Conservation (phyloP, 1,139 yeast genomes). For the Scheffersomyces parashehatae region DNA sequence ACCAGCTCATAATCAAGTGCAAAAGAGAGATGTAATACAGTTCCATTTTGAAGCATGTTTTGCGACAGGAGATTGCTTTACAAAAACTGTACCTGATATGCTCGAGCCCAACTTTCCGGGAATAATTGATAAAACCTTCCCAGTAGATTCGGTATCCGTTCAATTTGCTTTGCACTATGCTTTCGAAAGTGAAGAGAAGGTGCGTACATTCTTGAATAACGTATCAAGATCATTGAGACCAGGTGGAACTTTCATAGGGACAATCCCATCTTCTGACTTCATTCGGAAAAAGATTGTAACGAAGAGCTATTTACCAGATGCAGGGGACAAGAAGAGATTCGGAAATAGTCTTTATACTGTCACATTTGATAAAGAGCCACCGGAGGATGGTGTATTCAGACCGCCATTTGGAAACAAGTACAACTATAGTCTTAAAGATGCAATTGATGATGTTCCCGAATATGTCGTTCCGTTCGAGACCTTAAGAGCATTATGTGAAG, state of each 20-base stretch:
- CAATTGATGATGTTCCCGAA: conserved; percentile 95
- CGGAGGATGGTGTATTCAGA: conserved; percentile 67
- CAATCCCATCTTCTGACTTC: conserved; percentile 90
- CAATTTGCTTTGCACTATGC: conserved; percentile 96
- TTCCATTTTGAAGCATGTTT: conserved; percentile 71
- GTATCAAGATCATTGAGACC: conserved; percentile 71
- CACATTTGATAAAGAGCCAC: conserved; percentile 74
- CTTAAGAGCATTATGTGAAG: conserved; percentile 78
- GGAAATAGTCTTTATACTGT: conserved; percentile 85
- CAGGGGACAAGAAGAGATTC: conserved; percentile 63
- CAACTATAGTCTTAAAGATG: conserved; percentile 81
- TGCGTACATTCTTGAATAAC: conserved; percentile 69
- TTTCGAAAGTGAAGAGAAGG: conserved; percentile 81
- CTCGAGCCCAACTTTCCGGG: conserved; percentile 60
- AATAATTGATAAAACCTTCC: conserved; percentile 62
- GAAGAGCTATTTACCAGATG: conserved; percentile 31
- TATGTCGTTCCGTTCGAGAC: conserved; percentile 96
- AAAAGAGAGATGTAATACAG: conserved; percentile 48
- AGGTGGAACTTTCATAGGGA: conserved; percentile 90
- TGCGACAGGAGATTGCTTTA: conserved; percentile 92
- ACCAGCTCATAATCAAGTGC: conserved; percentile 22
- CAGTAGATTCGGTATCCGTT: conserved; percentile 84
- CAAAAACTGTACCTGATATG: conserved; percentile 66
- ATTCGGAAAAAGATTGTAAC: conserved; percentile 64
- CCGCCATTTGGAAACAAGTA: conserved; percentile 85